Percentiles rank a stretch among this genome's conserved stretches.
Conservation (phyloP, 2,329 filamentous ascomycete genomes). For the Xylariaceae sp. region DNA sequence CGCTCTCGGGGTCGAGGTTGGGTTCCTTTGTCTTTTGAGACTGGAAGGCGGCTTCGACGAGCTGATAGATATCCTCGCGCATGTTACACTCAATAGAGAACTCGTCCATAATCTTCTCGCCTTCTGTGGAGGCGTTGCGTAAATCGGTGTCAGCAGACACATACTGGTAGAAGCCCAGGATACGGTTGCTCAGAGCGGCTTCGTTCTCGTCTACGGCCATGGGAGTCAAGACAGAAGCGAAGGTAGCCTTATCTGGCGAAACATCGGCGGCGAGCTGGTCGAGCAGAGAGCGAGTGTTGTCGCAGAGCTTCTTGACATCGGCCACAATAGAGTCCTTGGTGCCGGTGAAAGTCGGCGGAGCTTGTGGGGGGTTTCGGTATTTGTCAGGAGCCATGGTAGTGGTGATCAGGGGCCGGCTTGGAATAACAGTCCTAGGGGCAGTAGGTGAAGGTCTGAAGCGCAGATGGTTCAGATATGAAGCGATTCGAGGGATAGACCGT, state of each 20-base stretch:
- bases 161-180: slow-evolving; percentile 76
- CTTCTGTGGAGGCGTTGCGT: slow-evolving; percentile 71
- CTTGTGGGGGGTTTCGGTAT: slow-evolving; percentile 72
- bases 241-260: slow-evolving; percentile 48
- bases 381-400: slow-evolving; percentile 62
- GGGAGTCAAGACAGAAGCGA: slow-evolving; percentile 56
- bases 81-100: slow-evolving; percentile 75
- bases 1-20: slow-evolving; percentile 62
- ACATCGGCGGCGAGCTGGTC: slow-evolving; percentile 66
- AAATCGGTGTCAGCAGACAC: slow-evolving; percentile 66
- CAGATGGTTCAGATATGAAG: slow-evolving; percentile 54
- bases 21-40: slow-evolving; percentile 51
- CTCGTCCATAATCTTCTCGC: slow-evolving; percentile 71
- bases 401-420: slow-evolving; percentile 38
- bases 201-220: slow-evolving; percentile 71
- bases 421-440: slow-evolving; percentile 15
- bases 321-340: slow-evolving; percentile 65
- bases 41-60: slow-evolving; percentile 57
- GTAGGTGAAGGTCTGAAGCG: slow-evolving; percentile 36
- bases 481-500: slow-evolving; percentile 56
- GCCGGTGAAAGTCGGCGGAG: slow-evolving; percentile 72
- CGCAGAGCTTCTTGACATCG: slow-evolving; percentile 64
- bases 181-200: slow-evolving; percentile 55
- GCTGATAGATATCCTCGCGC: slow-evolving; percentile 74
- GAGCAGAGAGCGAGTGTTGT: slow-evolving; percentile 57